Conservation (phyloP, 2,329 filamentous ascomycete genomes). For the Colletotrichum chlorophyti region DNA sequence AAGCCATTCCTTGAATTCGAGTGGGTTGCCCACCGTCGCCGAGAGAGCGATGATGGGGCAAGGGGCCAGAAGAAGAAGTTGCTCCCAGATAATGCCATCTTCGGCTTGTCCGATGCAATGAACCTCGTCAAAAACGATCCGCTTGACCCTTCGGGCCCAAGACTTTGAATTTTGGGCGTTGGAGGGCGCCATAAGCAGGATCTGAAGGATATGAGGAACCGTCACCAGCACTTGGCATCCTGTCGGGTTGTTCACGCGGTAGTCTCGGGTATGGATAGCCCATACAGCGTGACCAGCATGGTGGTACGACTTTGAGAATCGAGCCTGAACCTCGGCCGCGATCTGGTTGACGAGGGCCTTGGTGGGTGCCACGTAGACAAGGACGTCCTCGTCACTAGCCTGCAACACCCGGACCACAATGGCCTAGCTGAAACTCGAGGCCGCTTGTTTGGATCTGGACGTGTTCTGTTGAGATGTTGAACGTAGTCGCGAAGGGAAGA, state of each 20-base stretch:
- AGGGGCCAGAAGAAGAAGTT: conserved; percentile 74
- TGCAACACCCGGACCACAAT: conserved; percentile 74
- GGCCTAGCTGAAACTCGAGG: conserved; percentile 67
- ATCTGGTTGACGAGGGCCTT: conserved; percentile 87
- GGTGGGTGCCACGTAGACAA: conserved; percentile 82
- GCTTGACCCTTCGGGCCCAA: conserved; percentile 73
- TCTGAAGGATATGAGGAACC: conserved; percentile 79
- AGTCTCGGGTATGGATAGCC: conserved; percentile 80
- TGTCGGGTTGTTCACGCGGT: conserved; percentile 74
- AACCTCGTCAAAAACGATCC: conserved; percentile 85
- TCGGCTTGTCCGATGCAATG: conserved; percentile 75
- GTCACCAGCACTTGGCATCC: conserved; percentile 80
- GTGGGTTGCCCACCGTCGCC: conserved; percentile 79
- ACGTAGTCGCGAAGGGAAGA: neutral
- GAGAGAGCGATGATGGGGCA: conserved; percentile 83
- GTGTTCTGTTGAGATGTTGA: neutral
- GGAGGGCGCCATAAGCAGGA: conserved; percentile 72
- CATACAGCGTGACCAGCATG: conserved; percentile 72
- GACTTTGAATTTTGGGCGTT: conserved; percentile 62
- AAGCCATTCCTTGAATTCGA: conserved; percentile 75
- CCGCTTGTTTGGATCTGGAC: neutral
- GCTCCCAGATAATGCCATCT: conserved; percentile 64
- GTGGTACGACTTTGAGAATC: conserved; percentile 72
- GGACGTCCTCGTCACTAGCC: conserved; percentile 70
- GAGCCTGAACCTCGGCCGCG: conserved; percentile 77